Evolutionary conservation across 139 green algal species (phyloP).

Genomic region (Ettlia oleoabundans): DNA sequence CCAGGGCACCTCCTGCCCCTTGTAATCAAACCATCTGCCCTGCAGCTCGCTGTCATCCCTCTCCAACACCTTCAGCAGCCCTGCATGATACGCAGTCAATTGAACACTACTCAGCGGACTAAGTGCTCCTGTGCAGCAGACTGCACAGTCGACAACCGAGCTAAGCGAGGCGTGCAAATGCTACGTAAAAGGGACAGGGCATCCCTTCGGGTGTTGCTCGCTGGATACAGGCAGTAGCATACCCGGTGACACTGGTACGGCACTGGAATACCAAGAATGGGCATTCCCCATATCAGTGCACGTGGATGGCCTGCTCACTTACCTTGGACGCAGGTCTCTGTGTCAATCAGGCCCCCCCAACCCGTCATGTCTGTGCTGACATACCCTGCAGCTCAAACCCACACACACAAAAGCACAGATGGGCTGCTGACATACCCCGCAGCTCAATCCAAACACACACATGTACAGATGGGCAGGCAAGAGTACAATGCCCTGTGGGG

Average conservation of each 20-base stretch:
- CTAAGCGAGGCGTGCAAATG: too few relatives aligned
- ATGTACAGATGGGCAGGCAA: not conserved
- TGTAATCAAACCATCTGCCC: constrained; percentile 72
- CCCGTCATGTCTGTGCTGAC: constrained; percentile 66
- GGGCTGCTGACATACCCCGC: not conserved
- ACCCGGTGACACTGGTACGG: not conserved
- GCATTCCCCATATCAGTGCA: not conserved
- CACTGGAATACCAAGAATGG: not conserved
- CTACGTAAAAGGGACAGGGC: too few relatives aligned
- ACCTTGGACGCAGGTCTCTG: constrained; percentile 28
- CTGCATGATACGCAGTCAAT: not conserved
- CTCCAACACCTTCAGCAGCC: constrained; percentile 59
- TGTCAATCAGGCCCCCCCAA: constrained; percentile 56
- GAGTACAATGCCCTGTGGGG: too few relatives aligned
- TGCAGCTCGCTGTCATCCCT: constrained; percentile 56
- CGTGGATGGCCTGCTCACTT: not conserved
- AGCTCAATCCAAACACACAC: not conserved
- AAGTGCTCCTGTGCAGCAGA: too few relatives aligned
- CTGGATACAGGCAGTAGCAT: too few relatives aligned
- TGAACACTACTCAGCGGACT: not conserved
- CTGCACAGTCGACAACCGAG: too few relatives aligned
- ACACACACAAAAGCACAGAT: constrained; percentile 1
- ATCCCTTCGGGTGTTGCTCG: too few relatives aligned
- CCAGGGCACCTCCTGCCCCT: constrained; percentile 80
- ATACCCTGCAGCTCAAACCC: too few relatives aligned